Conservation (phyloP, 2,329 filamentous ascomycete genomes). For the Diatrype stigma region DNA sequence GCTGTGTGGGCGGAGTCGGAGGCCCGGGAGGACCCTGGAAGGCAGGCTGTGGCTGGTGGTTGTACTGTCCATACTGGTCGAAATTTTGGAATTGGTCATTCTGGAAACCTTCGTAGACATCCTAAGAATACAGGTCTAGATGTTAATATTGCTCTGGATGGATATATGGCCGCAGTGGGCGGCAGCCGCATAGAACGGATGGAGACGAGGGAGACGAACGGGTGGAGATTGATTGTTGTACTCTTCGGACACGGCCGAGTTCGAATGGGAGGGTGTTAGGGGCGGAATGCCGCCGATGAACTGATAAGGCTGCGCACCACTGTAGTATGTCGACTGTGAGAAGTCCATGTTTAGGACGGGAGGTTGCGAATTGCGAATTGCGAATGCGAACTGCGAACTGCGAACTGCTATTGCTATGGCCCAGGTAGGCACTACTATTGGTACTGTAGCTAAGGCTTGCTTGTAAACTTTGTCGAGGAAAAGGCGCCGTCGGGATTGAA, state of each 20-base stretch:
- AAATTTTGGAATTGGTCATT: slow-evolving; percentile 46
- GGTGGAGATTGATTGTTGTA: slow-evolving; percentile 52
- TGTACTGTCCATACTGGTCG: slow-evolving; percentile 42
- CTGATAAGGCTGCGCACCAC: slow-evolving; percentile 47
- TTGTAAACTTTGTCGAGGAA: no score
- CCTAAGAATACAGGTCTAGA: slow-evolving; percentile 33
- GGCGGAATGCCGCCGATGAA: slow-evolving; percentile 51
- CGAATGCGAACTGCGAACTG: background rate
- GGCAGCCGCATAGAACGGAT: slow-evolving; percentile 21
- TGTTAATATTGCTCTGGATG: slow-evolving; percentile 19
- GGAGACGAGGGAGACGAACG: slow-evolving; percentile 37
- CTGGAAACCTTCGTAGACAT: slow-evolving; percentile 44
- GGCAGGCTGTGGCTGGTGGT: slow-evolving; percentile 26
- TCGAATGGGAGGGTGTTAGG: slow-evolving; percentile 52
- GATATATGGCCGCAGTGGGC: no score
- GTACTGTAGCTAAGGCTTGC: no score
- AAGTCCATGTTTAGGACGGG: slow-evolving; percentile 45
- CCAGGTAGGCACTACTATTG: no score
- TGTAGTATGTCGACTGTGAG: slow-evolving; percentile 45
- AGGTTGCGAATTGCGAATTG: background rate
- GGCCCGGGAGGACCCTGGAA: slow-evolving; percentile 48
- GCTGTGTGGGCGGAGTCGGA: slow-evolving; percentile 48
- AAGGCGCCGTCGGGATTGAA: no score
- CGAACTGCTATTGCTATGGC: no score
- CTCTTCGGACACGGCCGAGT: slow-evolving; percentile 51